These are phyloP conservation scores for Sorghum bicolor DNA, from an alignment of 176 grass and related monocot genomes.

Conservation along the genomic window DNA sequence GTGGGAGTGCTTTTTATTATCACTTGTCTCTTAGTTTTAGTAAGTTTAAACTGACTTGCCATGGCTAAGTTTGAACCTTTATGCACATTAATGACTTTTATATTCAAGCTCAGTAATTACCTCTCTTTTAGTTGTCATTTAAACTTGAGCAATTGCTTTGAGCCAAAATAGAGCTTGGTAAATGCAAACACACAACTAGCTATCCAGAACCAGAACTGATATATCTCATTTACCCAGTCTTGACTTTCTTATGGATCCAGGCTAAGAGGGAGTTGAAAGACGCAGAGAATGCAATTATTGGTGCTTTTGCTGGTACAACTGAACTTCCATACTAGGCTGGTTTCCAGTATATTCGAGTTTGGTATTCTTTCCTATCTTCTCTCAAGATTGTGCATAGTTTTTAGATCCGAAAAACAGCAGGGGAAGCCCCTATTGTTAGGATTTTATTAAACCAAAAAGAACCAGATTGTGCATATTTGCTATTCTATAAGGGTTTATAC, in stretches of 20 bases:
- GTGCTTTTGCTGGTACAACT: constrained; percentile 69
- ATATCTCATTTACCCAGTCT: background rate
- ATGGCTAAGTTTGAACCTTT: background rate
- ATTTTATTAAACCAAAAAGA: background rate
- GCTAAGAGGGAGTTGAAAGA: constrained; percentile 78
- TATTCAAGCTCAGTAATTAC: background rate
- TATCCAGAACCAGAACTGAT: background rate
- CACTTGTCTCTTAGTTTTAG: background rate
- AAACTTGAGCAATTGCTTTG: background rate
- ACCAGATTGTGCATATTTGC: background rate
- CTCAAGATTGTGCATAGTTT: background rate
- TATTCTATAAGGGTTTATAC: background rate
- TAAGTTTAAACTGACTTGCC: background rate
- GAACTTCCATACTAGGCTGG: background rate
- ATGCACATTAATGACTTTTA: background rate
- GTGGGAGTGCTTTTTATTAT: background rate
- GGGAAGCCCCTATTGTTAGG: background rate
- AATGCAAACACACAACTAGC: background rate
- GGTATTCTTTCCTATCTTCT: background rate
- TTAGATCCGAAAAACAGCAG: background rate
- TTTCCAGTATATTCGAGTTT: background rate
- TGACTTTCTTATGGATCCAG: constrained; percentile 33
- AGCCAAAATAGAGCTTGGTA: background rate
- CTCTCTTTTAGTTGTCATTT: background rate
- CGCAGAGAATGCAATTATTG: constrained; percentile 73